Evolutionary conservation across 2,329 filamentous ascomycete genomes (phyloP).

Genomic region (Chaetomium sp.): DNA sequence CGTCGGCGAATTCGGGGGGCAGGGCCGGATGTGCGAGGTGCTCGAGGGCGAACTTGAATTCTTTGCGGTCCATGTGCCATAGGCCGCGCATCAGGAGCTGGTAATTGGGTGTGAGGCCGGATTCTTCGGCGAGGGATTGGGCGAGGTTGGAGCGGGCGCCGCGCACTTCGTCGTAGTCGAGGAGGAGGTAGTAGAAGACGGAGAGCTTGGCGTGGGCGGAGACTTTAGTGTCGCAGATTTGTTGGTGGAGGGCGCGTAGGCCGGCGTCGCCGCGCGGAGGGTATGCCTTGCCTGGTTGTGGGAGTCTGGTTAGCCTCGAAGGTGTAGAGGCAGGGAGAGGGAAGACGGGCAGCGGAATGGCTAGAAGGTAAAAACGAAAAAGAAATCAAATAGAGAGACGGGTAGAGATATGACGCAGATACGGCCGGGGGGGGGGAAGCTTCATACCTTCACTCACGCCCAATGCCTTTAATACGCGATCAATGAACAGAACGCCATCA

Average conservation of each 20-base stretch:
- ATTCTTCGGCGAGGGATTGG: conserved; percentile 51
- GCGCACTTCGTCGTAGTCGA: conserved; percentile 58
- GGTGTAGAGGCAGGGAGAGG: conserved; percentile 19
- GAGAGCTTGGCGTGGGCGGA: conserved; percentile 74
- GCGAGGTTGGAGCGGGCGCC: conserved; percentile 43
- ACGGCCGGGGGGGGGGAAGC: conserved; percentile 38
- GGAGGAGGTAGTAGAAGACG: conserved; percentile 75
- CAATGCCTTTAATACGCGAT: conserved; percentile 65
- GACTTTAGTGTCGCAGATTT: conserved; percentile 58
- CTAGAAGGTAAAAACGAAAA: background rate
- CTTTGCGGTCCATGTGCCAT: conserved; percentile 69
- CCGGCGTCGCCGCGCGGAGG: conserved; percentile 65
- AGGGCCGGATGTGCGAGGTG: conserved; percentile 74
- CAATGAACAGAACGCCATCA: conserved; percentile 69
- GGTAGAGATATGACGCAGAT: conserved; percentile 1
- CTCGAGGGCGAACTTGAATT: conserved; percentile 65
- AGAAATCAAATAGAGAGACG: background rate
- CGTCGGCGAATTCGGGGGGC: conserved; percentile 71
- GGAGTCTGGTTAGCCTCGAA: background rate
- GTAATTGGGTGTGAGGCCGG: conserved; percentile 68
- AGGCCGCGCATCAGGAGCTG: conserved; percentile 75
- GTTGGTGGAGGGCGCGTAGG: conserved; percentile 62
- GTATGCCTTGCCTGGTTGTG: conserved; percentile 52
- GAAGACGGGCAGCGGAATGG: background rate
- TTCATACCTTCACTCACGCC: conserved; percentile 56